Conservation (phyloP, 306 rosid species). For the Quillaja saponaria region DNA sequence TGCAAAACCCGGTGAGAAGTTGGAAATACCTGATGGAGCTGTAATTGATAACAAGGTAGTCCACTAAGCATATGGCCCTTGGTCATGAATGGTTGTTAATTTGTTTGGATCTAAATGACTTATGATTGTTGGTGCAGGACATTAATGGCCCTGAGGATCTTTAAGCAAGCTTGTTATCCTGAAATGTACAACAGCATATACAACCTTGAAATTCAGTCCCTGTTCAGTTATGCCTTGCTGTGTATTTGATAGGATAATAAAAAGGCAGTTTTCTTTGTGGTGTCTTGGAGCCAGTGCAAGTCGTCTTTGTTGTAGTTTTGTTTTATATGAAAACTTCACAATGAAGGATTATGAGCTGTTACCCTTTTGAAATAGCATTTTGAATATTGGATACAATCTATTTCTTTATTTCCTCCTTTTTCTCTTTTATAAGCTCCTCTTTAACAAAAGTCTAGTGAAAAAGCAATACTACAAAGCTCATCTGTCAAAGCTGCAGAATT, state of each 20-base stretch:
- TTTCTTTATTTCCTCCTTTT: no score
- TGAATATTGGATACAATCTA: no score
- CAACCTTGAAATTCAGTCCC: conserved; percentile 11
- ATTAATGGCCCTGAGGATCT: conserved; percentile 75
- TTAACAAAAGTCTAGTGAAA: no score
- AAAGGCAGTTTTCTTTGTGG: conserved; percentile 26
- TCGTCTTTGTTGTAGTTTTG: conserved; percentile 9
- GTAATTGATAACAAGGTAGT: conserved; percentile 67
- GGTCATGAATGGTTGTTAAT: background rate
- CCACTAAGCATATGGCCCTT: conserved; percentile 7
- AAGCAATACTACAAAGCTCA: no score
- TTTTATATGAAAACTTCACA: conserved; percentile 12
- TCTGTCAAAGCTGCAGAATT: no score
- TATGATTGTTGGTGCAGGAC: conserved; percentile 45
- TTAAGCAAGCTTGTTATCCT: conserved; percentile 31
- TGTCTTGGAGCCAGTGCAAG: conserved; percentile 14
- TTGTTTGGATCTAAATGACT: conserved; percentile 8
- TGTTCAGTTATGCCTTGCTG: conserved; percentile 8
- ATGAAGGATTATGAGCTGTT: background rate
- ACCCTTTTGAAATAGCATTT: no score
- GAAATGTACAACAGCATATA: conserved; percentile 21
- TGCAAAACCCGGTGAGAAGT: conserved; percentile 61
- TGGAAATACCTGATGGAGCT: conserved; percentile 73
- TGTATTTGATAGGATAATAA: conserved; percentile 36
- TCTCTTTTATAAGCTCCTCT: no score